phyloP scores from a whole-genome alignment of 2,329 filamentous ascomycete species.

The Hypoxylon sp. region DNA sequence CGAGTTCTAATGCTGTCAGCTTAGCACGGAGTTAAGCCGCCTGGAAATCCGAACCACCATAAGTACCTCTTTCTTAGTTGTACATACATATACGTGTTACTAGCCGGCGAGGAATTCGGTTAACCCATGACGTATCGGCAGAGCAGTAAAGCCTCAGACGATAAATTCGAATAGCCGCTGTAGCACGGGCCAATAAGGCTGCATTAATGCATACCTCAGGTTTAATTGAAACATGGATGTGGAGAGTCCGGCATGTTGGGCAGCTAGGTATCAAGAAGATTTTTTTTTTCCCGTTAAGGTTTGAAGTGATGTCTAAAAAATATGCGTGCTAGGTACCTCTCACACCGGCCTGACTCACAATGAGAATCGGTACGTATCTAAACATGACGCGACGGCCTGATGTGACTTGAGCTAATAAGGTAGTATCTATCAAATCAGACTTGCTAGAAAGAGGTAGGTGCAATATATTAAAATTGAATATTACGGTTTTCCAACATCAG shows the following conservation, averaged over 20 bases:
- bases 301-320: constrained; percentile 1
- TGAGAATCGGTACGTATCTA: background rate
- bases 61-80: background rate
- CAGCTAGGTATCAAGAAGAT: constrained; percentile 39
- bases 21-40: constrained; percentile 6
- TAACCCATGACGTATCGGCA: constrained; percentile 32
- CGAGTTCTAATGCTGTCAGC: background rate
- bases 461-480: background rate
- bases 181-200: constrained; percentile 35
- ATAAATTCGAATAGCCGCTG: constrained; percentile 36
- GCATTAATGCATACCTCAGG: constrained; percentile 8
- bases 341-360: constrained; percentile 34
- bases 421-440: background rate
- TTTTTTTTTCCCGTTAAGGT: constrained; percentile 24
- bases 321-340: constrained; percentile 4
- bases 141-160: constrained; percentile 31
- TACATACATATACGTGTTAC: background rate
- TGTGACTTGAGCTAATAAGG: background rate
- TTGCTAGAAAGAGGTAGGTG: background rate
- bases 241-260: constrained; percentile 36
- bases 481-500: background rate
- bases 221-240: constrained; percentile 20
- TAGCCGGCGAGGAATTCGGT: background rate
- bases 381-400: background rate
- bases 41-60: constrained; percentile 4